A percentile compares a stretch with the other conserved stretches of the same genome.
Conservation (phyloP, 2,329 filamentous ascomycete species). For the Myriosclerotinia duriaeana region DNA sequence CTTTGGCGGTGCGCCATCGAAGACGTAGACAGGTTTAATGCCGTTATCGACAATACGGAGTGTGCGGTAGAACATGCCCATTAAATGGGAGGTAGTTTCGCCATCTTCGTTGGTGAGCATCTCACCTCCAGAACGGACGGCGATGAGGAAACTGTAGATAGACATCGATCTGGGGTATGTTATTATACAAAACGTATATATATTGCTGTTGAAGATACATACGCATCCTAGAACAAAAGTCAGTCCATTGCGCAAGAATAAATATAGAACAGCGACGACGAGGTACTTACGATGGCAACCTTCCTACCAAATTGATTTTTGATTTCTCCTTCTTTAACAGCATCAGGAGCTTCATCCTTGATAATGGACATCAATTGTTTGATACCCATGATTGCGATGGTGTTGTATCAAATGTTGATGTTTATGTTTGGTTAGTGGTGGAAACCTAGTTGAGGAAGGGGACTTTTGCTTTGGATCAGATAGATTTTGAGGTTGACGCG, state of each 20-base stretch:
- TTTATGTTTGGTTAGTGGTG: conserved; percentile 18
- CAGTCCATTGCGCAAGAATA: conserved; percentile 23
- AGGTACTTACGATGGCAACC: conserved; percentile 79
- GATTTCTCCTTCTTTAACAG: conserved; percentile 95
- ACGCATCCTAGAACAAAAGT: conserved; percentile 55
- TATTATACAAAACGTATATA: conserved; percentile 22
- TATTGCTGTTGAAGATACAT: conserved; percentile 33
- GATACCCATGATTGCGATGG: conserved; percentile 55
- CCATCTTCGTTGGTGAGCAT: conserved; percentile 93
- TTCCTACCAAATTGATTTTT: conserved; percentile 99
- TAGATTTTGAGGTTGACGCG: conserved; percentile 17
- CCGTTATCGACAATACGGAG: conserved; percentile 97
- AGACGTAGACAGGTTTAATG: conserved; percentile 97
- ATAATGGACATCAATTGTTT: conserved; percentile 78
- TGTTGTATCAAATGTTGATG: neutral
- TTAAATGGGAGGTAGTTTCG: conserved; percentile 95
- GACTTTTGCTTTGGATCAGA: conserved; percentile 6
- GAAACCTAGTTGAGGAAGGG: conserved; percentile 12
- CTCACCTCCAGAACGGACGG: conserved; percentile 93
- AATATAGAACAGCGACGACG: conserved; percentile 6
- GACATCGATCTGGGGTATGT: conserved; percentile 77
- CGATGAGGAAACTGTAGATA: conserved; percentile 98
- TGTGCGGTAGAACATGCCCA: conserved; percentile 99
- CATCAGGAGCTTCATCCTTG: conserved; percentile 90
- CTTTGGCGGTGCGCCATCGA: conserved; percentile 94